Conservation (phyloP, 257 asterid species). For the Solanum neorickii region DNA sequence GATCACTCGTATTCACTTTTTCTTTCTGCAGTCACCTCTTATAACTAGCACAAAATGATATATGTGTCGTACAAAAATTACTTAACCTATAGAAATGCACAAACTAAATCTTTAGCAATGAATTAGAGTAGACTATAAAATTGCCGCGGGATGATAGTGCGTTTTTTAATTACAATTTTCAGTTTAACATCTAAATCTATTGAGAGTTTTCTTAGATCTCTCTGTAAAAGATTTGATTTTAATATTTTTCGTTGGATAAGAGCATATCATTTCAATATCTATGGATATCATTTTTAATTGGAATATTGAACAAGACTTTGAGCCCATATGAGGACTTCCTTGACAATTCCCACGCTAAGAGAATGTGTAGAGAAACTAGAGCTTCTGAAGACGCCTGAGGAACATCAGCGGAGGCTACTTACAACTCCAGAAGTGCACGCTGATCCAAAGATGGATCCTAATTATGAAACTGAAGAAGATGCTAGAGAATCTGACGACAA, state of each 20-base stretch:
- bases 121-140: neutral
- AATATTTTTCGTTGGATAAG: neutral
- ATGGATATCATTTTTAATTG: neutral
- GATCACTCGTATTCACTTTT: neutral
- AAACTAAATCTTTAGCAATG: neutral
- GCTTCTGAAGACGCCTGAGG: slow-evolving; percentile 64
- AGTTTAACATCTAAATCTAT: neutral
- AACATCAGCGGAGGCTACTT: slow-evolving; percentile 51
- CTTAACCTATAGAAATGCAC: neutral
- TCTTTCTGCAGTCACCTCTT: neutral
- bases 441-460: slow-evolving; percentile 76
- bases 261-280: neutral
- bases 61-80: neutral
- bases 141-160: neutral
- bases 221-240: neutral
- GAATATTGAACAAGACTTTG: neutral
- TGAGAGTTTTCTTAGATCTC: neutral
- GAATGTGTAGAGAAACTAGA: slow-evolving; percentile 45
- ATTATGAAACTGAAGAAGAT: slow-evolving; percentile 70
- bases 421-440: slow-evolving; percentile 63
- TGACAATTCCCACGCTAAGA: slow-evolving; percentile 66
- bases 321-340: slow-evolving; percentile 29
- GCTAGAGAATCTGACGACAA: slow-evolving; percentile 8
- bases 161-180: neutral
- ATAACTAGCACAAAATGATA: neutral